phyloP scores from a whole-genome alignment of 2,329 filamentous ascomycete genomes.

The Aspergillus floridensis region DNA sequence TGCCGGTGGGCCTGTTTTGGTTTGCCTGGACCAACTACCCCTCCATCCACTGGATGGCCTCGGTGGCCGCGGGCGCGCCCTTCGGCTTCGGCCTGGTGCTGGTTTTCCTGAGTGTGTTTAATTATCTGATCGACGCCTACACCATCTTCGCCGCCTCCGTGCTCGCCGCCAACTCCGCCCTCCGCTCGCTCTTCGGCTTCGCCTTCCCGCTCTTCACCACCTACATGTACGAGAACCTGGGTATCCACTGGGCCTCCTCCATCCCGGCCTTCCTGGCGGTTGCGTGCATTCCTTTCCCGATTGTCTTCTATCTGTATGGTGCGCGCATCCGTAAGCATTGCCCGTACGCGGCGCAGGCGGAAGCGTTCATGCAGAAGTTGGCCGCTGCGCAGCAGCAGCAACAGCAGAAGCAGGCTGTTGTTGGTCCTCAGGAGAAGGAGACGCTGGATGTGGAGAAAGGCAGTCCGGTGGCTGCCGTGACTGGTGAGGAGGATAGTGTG shows the following conservation, averaged over 20 bases:
- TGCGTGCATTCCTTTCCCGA: conserved; percentile 45
- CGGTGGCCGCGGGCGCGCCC: conserved; percentile 34
- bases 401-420: not conserved
- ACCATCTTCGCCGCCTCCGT: conserved; percentile 45
- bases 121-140: conserved; percentile 45
- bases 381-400: conserved; percentile 25
- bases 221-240: conserved; percentile 45
- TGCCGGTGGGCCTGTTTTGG: conserved; percentile 59
- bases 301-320: conserved; percentile 46
- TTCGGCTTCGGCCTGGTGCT: conserved; percentile 44
- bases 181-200: conserved; percentile 48
- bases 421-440: conserved; percentile 12
- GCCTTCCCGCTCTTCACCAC: conserved; percentile 50
- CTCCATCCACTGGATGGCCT: conserved; percentile 39
- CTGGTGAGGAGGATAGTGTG: not conserved
- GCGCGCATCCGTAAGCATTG: conserved; percentile 39
- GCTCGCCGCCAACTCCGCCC: conserved; percentile 46
- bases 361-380: conserved; percentile 38
- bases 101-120: conserved; percentile 41
- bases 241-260: conserved; percentile 50
- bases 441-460: conserved; percentile 19
- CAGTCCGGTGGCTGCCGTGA: not conserved
- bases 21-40: conserved; percentile 58
- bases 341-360: conserved; percentile 40
- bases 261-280: conserved; percentile 48